Base-by-base conservation (phyloP, 2,329 filamentous ascomycete species). In the Rutstroemia sydowiana region DNA sequence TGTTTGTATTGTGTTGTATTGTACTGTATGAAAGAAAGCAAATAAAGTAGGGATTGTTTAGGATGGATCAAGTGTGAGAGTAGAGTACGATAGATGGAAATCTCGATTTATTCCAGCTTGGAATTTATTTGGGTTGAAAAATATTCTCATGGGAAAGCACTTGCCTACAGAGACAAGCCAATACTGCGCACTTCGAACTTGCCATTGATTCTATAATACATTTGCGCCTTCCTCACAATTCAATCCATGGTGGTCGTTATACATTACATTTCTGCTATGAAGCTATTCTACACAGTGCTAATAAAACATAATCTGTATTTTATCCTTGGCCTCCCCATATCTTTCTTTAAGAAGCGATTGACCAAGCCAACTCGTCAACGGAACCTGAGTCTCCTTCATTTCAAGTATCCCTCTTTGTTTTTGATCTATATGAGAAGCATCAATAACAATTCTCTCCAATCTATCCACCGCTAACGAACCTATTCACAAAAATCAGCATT, bases 371-470 rank as follows among this genome's bases (percentile, higher is more conserved):
- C 81, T 78, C 42, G 88, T 79, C 44, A 97, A 76, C 6, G 89
- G 88, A 63, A 90, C 76, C 72, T 91, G 85, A 0, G 88, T 88
- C 55, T 98, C 93, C 68, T 87, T 89, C 88, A 97, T 96, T 65
- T 97, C 93, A 68, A 95, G 81, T 57, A 98, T 81, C 0, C 90
- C 89, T 43, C 91, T 78, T 75, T 95, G 95, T 77, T 98, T 98
- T 69, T 87, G 82, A 69, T 98, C 92, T 59, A 96, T 87, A 65
- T 95, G 85, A 7, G 90, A 95, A 13, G 88, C 89, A 70, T 98
- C 93, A 30, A 97, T 78, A 8, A 97, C 81, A 31, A 98, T 79
- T 42, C 88, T 79, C 70, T 89, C 81, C 49, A 97, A 69, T 54
- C 85, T 78, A 31, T 81, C 76, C 30, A 87, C 69, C 23, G 82